These are phyloP conservation scores for Neonothopanus nambi DNA, from an alignment of 1,284 basidiomycete species.

Conservation along the genomic window DNA sequence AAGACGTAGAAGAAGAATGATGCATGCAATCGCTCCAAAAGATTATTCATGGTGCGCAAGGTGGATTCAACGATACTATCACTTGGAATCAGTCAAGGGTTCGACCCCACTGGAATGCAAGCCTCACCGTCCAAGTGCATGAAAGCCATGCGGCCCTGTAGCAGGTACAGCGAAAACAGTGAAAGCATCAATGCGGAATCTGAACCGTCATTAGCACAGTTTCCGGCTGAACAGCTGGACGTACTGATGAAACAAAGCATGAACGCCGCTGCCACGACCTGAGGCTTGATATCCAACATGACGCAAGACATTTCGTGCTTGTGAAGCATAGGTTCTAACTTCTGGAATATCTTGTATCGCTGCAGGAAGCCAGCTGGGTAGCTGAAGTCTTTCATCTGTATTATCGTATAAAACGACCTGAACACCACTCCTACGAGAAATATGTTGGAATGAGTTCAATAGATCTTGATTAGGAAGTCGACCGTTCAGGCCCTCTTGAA, in stretches of 20 bases:
- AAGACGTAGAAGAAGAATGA: constrained; percentile 95
- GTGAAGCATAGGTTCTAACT: constrained; percentile 53
- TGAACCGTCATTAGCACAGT: constrained; percentile 29
- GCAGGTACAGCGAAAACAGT: constrained; percentile 90
- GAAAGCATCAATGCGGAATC: constrained; percentile 93
- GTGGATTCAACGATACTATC: constrained; percentile 80
- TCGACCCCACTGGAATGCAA: not conserved
- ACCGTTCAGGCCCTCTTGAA: constrained; percentile 89
- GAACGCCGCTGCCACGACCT: constrained; percentile 74
- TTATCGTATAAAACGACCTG: constrained; percentile 81
- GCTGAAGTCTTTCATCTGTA: constrained; percentile 48
- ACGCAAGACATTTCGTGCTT: constrained; percentile 61
- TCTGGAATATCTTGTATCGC: constrained; percentile 41
- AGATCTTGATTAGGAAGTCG: constrained; percentile 96
- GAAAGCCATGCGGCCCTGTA: constrained; percentile 91
- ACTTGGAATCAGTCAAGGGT: not conserved
- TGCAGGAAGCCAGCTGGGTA: constrained; percentile 49
- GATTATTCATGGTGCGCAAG: constrained; percentile 87
- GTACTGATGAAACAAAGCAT: constrained; percentile 78
- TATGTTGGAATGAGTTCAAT: constrained; percentile 79
- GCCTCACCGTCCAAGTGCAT: constrained; percentile 79
- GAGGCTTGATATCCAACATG: constrained; percentile 71
- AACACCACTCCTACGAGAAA: constrained; percentile 73
- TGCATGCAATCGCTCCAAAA: constrained; percentile 91
- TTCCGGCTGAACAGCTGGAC: constrained; percentile 19